These are phyloP conservation scores for Apiotrichum gracile DNA, from an alignment of 1,284 basidiomycete genomes.

Conservation along the genomic window DNA sequence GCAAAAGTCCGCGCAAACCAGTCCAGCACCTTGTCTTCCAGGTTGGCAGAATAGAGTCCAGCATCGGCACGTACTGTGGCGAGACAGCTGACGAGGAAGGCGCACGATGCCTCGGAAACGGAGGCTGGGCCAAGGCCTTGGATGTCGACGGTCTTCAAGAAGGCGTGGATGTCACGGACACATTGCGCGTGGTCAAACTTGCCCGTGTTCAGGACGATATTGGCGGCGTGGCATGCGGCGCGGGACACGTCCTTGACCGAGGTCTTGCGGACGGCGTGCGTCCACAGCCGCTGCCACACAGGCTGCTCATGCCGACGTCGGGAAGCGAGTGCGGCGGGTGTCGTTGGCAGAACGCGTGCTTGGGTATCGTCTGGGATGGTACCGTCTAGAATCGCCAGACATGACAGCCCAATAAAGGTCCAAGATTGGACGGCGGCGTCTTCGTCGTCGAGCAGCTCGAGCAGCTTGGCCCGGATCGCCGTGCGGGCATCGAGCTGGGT, in stretches of 20 bases:
- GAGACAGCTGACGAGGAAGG: conserved; percentile 64
- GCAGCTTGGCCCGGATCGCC: conserved; percentile 55
- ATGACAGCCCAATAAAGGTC: conserved; percentile 71
- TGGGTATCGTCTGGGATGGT: not conserved
- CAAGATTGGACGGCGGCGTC: conserved; percentile 67
- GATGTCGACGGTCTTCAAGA: conserved; percentile 73
- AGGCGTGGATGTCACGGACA: conserved; percentile 63
- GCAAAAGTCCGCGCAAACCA: conserved; percentile 59
- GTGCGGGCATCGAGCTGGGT: conserved; percentile 57
- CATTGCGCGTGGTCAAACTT: conserved; percentile 57
- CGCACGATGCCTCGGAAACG: conserved; percentile 79
- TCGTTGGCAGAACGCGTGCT: conserved; percentile 14
- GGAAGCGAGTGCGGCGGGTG: conserved; percentile 9
- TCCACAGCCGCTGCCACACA: conserved; percentile 74
- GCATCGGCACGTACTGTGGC: conserved; percentile 68
- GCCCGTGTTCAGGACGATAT: conserved; percentile 49
- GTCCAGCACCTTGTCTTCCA: conserved; percentile 73
- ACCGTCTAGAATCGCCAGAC: conserved; percentile 32
- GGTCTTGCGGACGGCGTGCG: conserved; percentile 67
- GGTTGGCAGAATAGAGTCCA: conserved; percentile 66
- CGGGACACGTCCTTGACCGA: conserved; percentile 63
- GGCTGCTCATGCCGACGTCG: conserved; percentile 5
- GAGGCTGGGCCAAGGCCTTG: conserved; percentile 66
- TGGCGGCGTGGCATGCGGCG: conserved; percentile 71
- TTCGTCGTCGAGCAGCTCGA: conserved; percentile 60